A percentile compares a stretch with the other conserved stretches of the same genome.
These are phyloP conservation scores for Mycogone perniciosa DNA, from an alignment of 2,329 filamentous ascomycete species.

Conservation along the genomic window DNA sequence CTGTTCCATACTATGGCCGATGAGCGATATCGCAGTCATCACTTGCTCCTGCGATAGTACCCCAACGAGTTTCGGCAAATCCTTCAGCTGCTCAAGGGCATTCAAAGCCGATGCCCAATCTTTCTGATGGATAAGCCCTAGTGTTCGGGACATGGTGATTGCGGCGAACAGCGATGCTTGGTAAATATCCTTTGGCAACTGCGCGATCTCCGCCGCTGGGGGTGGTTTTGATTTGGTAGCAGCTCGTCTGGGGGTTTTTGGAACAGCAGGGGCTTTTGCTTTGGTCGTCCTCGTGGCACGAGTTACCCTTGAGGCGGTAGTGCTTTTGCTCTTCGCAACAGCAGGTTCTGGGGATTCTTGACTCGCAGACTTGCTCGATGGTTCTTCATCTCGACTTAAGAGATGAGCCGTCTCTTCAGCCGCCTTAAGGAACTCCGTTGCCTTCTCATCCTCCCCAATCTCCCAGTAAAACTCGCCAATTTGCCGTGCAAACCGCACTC, in stretches of 20 bases:
- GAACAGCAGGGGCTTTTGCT: slow-evolving; percentile 9
- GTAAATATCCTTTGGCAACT: slow-evolving; percentile 27
- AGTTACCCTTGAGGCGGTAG: slow-evolving; percentile 21
- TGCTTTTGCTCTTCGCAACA: slow-evolving; percentile 13
- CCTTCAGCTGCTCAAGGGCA: slow-evolving; percentile 46
- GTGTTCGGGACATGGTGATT: slow-evolving; percentile 33
- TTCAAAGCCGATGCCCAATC: slow-evolving; percentile 54
- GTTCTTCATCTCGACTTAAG: slow-evolving; percentile 23
- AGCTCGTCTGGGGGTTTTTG: slow-evolving; percentile 13
- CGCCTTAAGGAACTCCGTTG: slow-evolving; percentile 37
- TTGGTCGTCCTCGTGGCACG: slow-evolving; percentile 20
- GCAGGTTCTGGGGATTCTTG: slow-evolving; percentile 12
- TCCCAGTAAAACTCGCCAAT: slow-evolving; percentile 51
- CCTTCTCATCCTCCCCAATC: slow-evolving; percentile 38
- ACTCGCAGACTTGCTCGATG: not conserved
- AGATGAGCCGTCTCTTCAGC: slow-evolving; percentile 43
- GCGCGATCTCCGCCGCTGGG: slow-evolving; percentile 12
- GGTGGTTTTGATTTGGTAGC: slow-evolving; percentile 18
- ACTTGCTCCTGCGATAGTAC: slow-evolving; percentile 47
- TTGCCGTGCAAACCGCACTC: slow-evolving; percentile 44
- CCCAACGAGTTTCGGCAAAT: slow-evolving; percentile 35
- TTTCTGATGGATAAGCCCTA: slow-evolving; percentile 41
- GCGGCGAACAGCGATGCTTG: slow-evolving; percentile 32
- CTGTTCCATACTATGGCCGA: slow-evolving; percentile 62
- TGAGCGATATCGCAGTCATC: slow-evolving; percentile 59